phyloP scores from a whole-genome alignment of 2,329 filamentous ascomycete genomes.

The Xenoacremonium recifei region DNA sequence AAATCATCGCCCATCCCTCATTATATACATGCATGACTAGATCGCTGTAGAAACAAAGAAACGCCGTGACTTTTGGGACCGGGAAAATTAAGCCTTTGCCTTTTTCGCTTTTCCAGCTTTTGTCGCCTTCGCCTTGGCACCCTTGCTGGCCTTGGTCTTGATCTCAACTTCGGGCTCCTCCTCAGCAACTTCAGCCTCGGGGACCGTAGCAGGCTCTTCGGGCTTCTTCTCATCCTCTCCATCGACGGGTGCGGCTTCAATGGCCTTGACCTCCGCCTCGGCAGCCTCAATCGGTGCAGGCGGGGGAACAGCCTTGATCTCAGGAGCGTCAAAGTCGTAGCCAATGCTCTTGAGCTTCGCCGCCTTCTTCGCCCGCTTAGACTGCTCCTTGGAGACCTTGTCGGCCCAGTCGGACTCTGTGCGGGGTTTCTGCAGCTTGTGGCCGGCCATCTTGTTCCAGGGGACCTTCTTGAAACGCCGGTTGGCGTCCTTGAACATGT shows the following conservation, averaged over 20 bases:
- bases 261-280: conserved; percentile 30
- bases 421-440: conserved; percentile 69
- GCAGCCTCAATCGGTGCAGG: conserved; percentile 39
- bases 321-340: conserved; percentile 77
- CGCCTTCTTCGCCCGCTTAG: conserved; percentile 65
- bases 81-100: conserved; percentile 33
- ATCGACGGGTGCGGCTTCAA: conserved; percentile 37
- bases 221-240: conserved; percentile 19
- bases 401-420: conserved; percentile 76
- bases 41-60: conserved; percentile 21
- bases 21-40: conserved; percentile 27
- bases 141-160: conserved; percentile 24
- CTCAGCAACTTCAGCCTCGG: conserved; percentile 18
- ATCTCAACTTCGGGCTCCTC: conserved; percentile 18
- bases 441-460: conserved; percentile 81
- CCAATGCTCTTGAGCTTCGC: conserved; percentile 76
- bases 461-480: conserved; percentile 86
- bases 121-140: conserved; percentile 33
- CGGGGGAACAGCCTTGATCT: conserved; percentile 58
- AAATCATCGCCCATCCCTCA: conserved; percentile 18
- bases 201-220: conserved; percentile 11
- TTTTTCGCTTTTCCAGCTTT: conserved; percentile 33
- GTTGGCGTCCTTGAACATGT: conserved; percentile 88
- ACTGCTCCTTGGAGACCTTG: conserved; percentile 71
- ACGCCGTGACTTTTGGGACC: not conserved